Base-by-base conservation (phyloP, 2,329 filamentous ascomycete species). In the Pseudopithomyces maydicus region DNA sequence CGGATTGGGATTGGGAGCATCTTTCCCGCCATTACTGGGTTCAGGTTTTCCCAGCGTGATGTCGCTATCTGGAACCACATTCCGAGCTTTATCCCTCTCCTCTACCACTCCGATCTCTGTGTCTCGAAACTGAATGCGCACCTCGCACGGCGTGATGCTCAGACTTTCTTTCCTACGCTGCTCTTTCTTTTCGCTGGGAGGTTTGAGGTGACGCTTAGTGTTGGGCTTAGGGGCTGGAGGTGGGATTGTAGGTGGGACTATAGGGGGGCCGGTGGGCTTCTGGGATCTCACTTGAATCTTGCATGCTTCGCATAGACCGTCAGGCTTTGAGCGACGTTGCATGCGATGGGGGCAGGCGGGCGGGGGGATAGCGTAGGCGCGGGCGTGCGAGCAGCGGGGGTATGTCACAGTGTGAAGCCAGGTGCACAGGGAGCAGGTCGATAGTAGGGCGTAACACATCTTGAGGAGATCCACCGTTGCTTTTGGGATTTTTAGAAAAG, bases 391-490 rank as follows among this genome's bases (percentile, higher is more conserved):
- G 61, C 70, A 73, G 32, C 43, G 63, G 12, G 58, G 41, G 47
- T 72, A 68, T 3, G 52, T 62, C 22, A 63, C 60, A 6, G 32
- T 33, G 0, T 66, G 51, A 3, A 62, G 55, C 35, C 60, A 63
- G 17, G 52, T 35, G 58, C 67, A 70, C 14, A 32, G 20, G 12
- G 15, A 36, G 56, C 70, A 72, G 29, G 56, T 56, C 2, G 63
- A 55, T n/a, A 70, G 54, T 48, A 65, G 50, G 36, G 64, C 64
- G 63, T 68, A 61, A 58, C 69, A 72, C 68, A 73, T 72, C 32
- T 35, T 43, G 54, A 29, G 26, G 8, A 29, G 5, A 4, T 29
- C 26, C 5, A 5, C 8, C 26, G 26, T 29, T 8, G 8, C 26
- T 29, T 29, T 4, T 5, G 8, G 4, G 8, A 29, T 29, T 5